Evolutionary conservation across 352 stramenopile species (phyloP).

Genomic region (Achlya hypogyna): DNA sequence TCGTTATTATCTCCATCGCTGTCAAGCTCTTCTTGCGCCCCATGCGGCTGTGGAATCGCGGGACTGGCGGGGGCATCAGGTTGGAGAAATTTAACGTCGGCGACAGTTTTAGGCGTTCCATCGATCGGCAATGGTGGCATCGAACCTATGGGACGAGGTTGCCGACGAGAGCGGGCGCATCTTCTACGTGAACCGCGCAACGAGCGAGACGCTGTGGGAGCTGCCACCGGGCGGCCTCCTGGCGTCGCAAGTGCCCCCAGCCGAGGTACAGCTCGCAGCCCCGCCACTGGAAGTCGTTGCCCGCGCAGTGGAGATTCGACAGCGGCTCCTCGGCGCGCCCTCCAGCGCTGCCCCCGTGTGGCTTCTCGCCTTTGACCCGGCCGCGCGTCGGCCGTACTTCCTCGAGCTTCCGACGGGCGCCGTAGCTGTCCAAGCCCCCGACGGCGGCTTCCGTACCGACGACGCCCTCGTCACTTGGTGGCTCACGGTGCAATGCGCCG

Average conservation of each 20-base stretch:
- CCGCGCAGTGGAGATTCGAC: not conserved
- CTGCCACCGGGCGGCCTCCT: conserved; percentile 7
- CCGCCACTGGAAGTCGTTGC: not conserved
- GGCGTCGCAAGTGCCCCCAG: not conserved
- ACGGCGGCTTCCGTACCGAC: not conserved
- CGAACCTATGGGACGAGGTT: conserved; percentile 24
- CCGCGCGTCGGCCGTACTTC: not conserved
- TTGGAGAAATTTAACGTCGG: too few relatives aligned
- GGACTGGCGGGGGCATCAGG: too few relatives aligned
- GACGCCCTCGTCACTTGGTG: not conserved
- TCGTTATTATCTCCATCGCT: not conserved
- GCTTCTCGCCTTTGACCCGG: conserved; percentile 12
- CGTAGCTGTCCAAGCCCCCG: not conserved
- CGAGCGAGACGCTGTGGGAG: conserved; percentile 27
- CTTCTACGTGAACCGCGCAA: conserved; percentile 27
- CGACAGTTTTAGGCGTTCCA: too few relatives aligned
- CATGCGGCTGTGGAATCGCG: not conserved
- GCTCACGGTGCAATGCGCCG: conserved; percentile 9
- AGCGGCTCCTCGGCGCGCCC: not conserved
- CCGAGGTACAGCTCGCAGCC: not conserved
- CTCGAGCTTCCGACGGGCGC: not conserved
- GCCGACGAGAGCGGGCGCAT: conserved; percentile 24
- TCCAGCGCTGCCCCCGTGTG: not conserved
- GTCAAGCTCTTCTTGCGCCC: not conserved
- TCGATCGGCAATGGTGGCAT: not conserved